These are phyloP conservation scores for Angomonas desouzai DNA, from an alignment of 208 protist species.

Conservation along the genomic window DNA sequence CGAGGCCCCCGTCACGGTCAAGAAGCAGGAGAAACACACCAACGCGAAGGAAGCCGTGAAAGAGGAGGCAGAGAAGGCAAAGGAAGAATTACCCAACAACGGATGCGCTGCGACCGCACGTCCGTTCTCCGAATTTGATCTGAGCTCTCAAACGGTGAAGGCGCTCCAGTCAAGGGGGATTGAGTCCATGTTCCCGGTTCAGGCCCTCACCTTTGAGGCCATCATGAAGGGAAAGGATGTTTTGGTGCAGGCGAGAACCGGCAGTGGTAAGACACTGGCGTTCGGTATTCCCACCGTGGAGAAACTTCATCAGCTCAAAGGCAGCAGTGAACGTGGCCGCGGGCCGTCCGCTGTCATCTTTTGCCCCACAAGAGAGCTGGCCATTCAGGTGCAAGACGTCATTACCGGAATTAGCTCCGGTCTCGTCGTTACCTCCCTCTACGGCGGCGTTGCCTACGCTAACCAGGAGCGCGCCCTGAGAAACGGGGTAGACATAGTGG, in stretches of 20 bases:
- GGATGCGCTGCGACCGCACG: constrained; percentile 51
- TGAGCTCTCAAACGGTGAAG: constrained; percentile 67
- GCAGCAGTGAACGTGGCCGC: constrained; percentile 37
- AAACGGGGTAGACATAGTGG: constrained; percentile 97
- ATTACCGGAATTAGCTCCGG: constrained; percentile 82
- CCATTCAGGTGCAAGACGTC: constrained; percentile 91
- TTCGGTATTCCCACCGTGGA: constrained; percentile 92
- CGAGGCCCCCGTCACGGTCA: constrained; percentile 30
- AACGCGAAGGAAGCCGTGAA: background rate
- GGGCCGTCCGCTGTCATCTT: constrained; percentile 94
- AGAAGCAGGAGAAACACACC: constrained; percentile 12
- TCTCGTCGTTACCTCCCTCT: constrained; percentile 90
- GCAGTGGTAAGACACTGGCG: constrained; percentile 94
- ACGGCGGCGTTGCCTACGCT: constrained; percentile 93
- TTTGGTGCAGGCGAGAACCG: constrained; percentile 89
- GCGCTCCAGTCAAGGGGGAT: constrained; percentile 77
- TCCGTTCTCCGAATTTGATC: constrained; percentile 80
- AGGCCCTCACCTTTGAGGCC: constrained; percentile 89
- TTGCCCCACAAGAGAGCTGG: constrained; percentile 98
- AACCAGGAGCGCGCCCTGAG: constrained; percentile 89
- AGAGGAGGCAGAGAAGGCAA: constrained; percentile 6
- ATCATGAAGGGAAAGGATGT: constrained; percentile 91
- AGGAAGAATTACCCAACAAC: constrained; percentile 59
- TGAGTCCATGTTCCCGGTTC: constrained; percentile 88
- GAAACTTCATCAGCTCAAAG: constrained; percentile 44